Evolutionary conservation across 2,329 filamentous ascomycete species (phyloP), one percentile per base, ranked within the genome.

Genomic region (Verticillium albo-atrum): DNA sequence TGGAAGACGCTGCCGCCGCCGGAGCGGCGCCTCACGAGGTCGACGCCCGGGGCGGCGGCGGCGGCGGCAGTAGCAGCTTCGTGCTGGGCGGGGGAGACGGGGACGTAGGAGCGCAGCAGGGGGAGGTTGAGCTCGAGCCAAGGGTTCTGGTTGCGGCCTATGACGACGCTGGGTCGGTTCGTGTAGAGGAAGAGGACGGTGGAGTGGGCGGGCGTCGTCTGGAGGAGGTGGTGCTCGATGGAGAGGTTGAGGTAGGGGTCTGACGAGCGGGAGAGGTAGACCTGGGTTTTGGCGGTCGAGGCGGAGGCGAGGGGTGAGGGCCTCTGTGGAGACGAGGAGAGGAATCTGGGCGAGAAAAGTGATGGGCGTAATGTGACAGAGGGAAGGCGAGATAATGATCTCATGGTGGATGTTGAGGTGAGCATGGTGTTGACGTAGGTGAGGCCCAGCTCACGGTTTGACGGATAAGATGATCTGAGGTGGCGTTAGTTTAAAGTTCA

Each of bases 91-190:
- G 9, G 25, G 4, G 26, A 3, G 28, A 14, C n/a, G 20, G 23
- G 23, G 26, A 42, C n/a, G 7, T 60, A 62, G 2, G 59, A 58
- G 28, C 59, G 56, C 6, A 96, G 77, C 1, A 85, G 79, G 42
- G 76, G 76, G 9, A 97, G 81, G 71, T 96, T 91, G 62, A 91
- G 87, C 77, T 99, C 95, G 9, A 91, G 82, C 95, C 94, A 99
- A 58, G 95, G 95, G 72, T 99, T 99, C 77, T 99, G 95, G 73
- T 99, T 99, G 61, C 95, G 88, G 51, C 95, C 95, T 66, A 99
- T 89, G 70, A 99, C 88, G 61, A 99, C 83, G 71, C 91, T 92
- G 1, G 94, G 92, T 37, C 85, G 76, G 75, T 99, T 98, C 68
- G 87, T 84, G 77, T 98, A 99, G 56, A 97, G 83, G 59, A 98